Evolutionary conservation across 129 eudicot genomes (phyloP), one percentile per base, ranked within the genome.

Genomic region (Erigeron canadensis): DNA sequence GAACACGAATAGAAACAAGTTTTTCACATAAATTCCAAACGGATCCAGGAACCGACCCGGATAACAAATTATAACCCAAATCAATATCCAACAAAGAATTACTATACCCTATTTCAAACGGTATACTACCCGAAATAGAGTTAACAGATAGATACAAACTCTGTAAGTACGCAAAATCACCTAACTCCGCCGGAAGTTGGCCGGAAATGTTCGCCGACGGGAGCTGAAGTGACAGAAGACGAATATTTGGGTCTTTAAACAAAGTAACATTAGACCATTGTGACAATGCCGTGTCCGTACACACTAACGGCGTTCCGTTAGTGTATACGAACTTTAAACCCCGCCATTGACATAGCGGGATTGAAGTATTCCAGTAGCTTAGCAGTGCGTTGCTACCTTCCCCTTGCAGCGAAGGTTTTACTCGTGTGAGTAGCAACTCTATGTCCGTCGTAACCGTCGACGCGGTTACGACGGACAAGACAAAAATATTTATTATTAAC

Each of bases 131-230:
- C 11, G 89, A 68, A 4, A 93, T 76, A 5, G 84, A 77, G 71
- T 93, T 93, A 12, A 87, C 84, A 1, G 88, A 71, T 2, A 93
- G 85, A 69, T 93, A 93, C 0, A 93, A 73, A 54, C 86, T 85
- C 40, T 83, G 87, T 5, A 93, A 82, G 4, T 72, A 80, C 6
- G 96, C 71, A 21, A 93, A 72, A 76, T 85, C 80, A 1, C 90
- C 92, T 6, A 93, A 65, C 79, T 89, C 98, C 73, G 88, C 82
- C 6, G 98, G 95, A 3, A 93, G 69, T 2, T 70, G 42, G 8
- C 98, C 98, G 15, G 95, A 80, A 70, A 93, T 90, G 62, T 88
- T 86, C 9, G 95, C 98, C 5, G 98, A 93, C 3, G 98, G 98
- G 64, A 93, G 92, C 40, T 87, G 98, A 8, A 93, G 75, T 16